Conservation (phyloP, 1,139 yeast genomes). For the Suhomyces atakaporum region DNA sequence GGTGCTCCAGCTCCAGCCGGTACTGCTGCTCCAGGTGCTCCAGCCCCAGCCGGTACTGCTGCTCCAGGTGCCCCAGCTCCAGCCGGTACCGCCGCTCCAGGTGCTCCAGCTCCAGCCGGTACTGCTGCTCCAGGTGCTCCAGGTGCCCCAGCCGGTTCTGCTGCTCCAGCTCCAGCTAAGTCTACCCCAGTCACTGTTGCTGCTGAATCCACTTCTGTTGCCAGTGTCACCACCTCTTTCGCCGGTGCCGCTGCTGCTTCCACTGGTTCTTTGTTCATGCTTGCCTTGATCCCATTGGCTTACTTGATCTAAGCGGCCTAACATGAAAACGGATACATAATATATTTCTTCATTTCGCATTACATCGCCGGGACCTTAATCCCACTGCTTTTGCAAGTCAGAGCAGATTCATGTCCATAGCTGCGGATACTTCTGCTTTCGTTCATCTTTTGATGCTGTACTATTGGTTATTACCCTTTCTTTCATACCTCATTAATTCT, state of each 20-base stretch:
- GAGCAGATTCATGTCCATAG: slow-evolving; percentile 1
- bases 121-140: no score
- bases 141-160: no score
- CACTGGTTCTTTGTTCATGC: slow-evolving; percentile 20
- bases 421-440: slow-evolving; percentile 3
- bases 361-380: no score
- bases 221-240: slow-evolving; percentile 13
- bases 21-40: no score
- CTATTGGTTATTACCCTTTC: slow-evolving; percentile 3
- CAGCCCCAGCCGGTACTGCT: slow-evolving; percentile 6
- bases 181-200: slow-evolving; percentile 13
- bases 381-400: slow-evolving; percentile 1
- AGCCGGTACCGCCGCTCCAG: background rate
- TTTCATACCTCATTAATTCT: background rate
- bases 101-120: background rate
- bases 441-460: slow-evolving; percentile 7
- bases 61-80: slow-evolving; percentile 11
- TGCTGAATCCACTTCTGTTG: slow-evolving; percentile 16
- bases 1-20: no score
- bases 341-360: slow-evolving; percentile 2
- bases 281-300: slow-evolving; percentile 27
- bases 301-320: no score
- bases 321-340: no score
- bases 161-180: slow-evolving; percentile 7
- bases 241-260: slow-evolving; percentile 19